Base-by-base conservation (phyloP, 1,139 yeast species). In the Geotrichum aggregatum region DNA sequence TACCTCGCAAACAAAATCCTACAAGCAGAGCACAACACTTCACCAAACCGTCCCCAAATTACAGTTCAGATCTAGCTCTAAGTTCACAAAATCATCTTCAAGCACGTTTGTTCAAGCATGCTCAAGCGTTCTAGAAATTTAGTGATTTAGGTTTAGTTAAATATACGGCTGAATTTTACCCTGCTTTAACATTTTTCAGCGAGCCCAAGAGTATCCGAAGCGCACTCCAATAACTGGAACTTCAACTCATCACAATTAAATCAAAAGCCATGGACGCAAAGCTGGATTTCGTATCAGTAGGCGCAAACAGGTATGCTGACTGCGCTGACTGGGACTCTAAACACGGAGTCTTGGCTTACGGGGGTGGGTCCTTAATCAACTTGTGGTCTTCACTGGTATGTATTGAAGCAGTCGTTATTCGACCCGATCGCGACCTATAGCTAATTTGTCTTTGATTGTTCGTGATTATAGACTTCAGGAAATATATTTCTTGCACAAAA, bases 221-320 rank as follows among this genome's bases (percentile, higher is more conserved):
- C 16, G 26, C 16, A 3, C 3, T 11, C 14, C 30, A 7, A 19
- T 3, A 39, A 21, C 21, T 36, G 4, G 4, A 39, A 14, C 13
- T 26, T 7, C 10, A 18, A 14, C 21, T 18, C 26, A 40, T 19
- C 24, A 36, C 22, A 5, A 18, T 14, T 18, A 16, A 19, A 42
- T 3, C 3, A 13, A 42, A 7, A 28, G 28, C 18, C 13, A 48
- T 49, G 52, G 38, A 44, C 28, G 38, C 33, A 5, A 18, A 16
- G 3, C 28, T 43, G 5, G 85, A 82, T 54, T 86, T 85, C 41
- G 73, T 84, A 7, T 83, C 87, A 60, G 74, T 83, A 14, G 97
- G 96, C 6, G 94, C 91, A 31, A 88, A 88, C 65, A 78, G 80
- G 58, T 91, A 85, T 61, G 76, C 85, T 10, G 80, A 78, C 60